These are phyloP conservation scores for Penicillium parvum DNA, from an alignment of 495 filamentous ascomycete genomes.

Conservation along the genomic window DNA sequence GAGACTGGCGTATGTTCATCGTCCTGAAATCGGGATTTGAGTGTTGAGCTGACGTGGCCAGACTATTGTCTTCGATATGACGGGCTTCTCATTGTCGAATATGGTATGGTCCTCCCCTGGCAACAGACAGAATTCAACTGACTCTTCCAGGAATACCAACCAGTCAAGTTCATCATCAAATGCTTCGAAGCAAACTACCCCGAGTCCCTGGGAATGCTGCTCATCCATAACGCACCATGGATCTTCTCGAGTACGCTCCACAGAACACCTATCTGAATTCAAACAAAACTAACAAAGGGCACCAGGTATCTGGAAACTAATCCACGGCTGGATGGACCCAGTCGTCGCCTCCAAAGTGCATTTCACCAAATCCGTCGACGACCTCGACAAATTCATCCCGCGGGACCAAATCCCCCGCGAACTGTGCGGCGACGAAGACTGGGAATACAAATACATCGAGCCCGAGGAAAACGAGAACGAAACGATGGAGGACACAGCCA, in stretches of 20 bases:
- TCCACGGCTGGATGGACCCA: constrained; percentile 91
- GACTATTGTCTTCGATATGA: constrained; percentile 88
- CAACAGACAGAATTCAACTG: background rate
- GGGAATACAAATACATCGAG: constrained; percentile 76
- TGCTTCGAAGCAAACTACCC: constrained; percentile 98
- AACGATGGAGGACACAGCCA: constrained; percentile 58
- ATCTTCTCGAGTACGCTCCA: constrained; percentile 68
- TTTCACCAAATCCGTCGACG: constrained; percentile 75
- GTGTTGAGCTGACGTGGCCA: constrained; percentile 20
- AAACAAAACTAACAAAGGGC: background rate
- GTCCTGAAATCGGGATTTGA: background rate
- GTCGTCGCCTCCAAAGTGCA: constrained; percentile 91
- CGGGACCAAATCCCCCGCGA: constrained; percentile 64
- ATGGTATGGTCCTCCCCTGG: constrained; percentile 55
- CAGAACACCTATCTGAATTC: background rate
- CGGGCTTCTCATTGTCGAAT: constrained; percentile 66
- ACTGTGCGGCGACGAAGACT: constrained; percentile 78
- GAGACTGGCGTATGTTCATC: constrained; percentile 71
- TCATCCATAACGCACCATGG: constrained; percentile 95
- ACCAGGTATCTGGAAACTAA: constrained; percentile 74
- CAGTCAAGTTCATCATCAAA: constrained; percentile 95
- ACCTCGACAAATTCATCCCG: constrained; percentile 71
- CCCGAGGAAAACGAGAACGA: constrained; percentile 68
- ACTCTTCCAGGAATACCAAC: constrained; percentile 74
- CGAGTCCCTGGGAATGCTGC: constrained; percentile 75